Conservation (phyloP, 1,284 basidiomycete species). For the Irpex sp. region DNA sequence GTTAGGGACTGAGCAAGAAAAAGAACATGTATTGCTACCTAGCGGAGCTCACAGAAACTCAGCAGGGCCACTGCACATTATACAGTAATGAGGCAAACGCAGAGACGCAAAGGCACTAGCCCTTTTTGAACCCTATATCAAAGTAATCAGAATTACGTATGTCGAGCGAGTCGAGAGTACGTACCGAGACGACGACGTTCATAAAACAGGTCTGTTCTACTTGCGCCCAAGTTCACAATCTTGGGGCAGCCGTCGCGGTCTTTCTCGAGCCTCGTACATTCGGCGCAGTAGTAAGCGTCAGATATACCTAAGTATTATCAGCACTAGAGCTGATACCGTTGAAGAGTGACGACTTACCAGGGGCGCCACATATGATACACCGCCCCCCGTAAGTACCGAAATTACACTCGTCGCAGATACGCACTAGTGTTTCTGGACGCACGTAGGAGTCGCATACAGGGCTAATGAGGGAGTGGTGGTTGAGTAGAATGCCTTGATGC, state of each 20-base stretch:
- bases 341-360: slow-evolving; percentile 50
- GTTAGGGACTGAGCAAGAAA: background rate
- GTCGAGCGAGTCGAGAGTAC: slow-evolving; percentile 18
- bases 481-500: background rate
- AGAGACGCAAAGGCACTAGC: slow-evolving; percentile 33
- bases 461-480: slow-evolving; percentile 39
- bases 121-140: slow-evolving; percentile 70
- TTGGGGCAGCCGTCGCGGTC: slow-evolving; percentile 98
- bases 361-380: slow-evolving; percentile 95
- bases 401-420: slow-evolving; percentile 99
- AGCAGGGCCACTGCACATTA: background rate
- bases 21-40: background rate
- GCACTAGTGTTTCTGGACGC: slow-evolving; percentile 93
- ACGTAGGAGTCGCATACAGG: slow-evolving; percentile 99
- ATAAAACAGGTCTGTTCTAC: slow-evolving; percentile 85
- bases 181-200: slow-evolving; percentile 74
- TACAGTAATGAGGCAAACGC: background rate
- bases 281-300: slow-evolving; percentile 95
- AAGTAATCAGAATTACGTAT: background rate
- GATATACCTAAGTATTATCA: slow-evolving; percentile 67
- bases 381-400: slow-evolving; percentile 96
- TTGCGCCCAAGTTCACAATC: slow-evolving; percentile 94
- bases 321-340: background rate
- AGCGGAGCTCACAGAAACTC: background rate
- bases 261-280: slow-evolving; percentile 95